Evolutionary conservation across 768 basidiomycete species (phyloP).

Genomic region (Terana coerulea): DNA sequence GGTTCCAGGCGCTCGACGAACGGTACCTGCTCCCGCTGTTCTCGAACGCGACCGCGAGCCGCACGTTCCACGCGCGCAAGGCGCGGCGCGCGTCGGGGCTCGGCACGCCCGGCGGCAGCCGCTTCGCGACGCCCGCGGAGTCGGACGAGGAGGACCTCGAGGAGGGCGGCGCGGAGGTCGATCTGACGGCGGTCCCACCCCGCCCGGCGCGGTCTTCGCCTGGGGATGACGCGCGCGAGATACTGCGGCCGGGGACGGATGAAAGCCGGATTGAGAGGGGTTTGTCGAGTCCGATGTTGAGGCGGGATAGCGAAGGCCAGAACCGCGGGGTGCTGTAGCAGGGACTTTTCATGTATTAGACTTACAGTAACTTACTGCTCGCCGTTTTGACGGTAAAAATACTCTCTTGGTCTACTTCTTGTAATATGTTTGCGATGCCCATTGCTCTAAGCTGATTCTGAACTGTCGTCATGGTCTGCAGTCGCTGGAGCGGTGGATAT

Average conservation of each 20-base stretch:
- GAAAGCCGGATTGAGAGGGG: slow-evolving; percentile 62
- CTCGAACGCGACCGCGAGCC: slow-evolving; percentile 86
- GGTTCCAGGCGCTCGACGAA: slow-evolving; percentile 96
- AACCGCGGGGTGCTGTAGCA: slow-evolving; percentile 9
- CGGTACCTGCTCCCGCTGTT: slow-evolving; percentile 90
- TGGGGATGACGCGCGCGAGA: slow-evolving; percentile 43
- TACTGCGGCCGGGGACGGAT: slow-evolving; percentile 35
- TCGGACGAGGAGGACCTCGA: slow-evolving; percentile 37
- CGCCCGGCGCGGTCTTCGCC: slow-evolving; percentile 13
- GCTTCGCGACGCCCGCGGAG: slow-evolving; percentile 29
- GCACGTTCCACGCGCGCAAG: slow-evolving; percentile 78
- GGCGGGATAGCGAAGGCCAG: slow-evolving; percentile 34
- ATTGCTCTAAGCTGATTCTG: no score
- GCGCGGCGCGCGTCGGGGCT: slow-evolving; percentile 44
- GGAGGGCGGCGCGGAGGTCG: slow-evolving; percentile 23
- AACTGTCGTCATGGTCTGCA: no score
- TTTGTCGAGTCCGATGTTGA: slow-evolving; percentile 58
- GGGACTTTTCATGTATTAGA: background rate
- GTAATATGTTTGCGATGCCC: no score
- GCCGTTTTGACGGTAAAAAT: no score
- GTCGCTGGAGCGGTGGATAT: no score
- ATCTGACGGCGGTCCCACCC: slow-evolving; percentile 17
- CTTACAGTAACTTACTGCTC: no score
- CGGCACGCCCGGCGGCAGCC: slow-evolving; percentile 20
- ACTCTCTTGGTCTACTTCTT: no score